Evolutionary conservation across 192 early-diverging fungal genomes (phyloP), one percentile per base, ranked within the genome.

Genomic region (Lunasporangiospora selenospora): DNA sequence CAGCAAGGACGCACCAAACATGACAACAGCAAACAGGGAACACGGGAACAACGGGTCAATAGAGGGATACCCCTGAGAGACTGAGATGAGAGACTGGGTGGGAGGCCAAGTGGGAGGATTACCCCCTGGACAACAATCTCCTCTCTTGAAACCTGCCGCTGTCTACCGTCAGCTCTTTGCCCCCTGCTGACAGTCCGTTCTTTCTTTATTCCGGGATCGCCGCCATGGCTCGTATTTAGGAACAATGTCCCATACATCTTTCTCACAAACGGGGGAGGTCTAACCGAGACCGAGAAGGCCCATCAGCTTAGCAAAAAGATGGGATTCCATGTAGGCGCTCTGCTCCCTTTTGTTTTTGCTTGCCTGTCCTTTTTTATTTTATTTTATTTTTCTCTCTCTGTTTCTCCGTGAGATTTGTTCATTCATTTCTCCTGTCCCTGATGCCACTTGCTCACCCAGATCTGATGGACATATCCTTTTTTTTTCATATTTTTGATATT

Each of bases 191-290:
- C 46, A 16, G 33, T 27, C 24, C 23, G 47, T 8, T 30, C 8
- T 15, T 48, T 19, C 12, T 18, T 38, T 38, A 36, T 39, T 26
- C 40, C 55, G 18, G 52, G 46, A 13, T 11, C 42, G 18, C 31
- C 36, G 57, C 24, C 18, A n/a, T 60, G 34, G 24, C 13, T 53
- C 23, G 33, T 37, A 13, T 13, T 29, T 52, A 15, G 24, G 53
- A 81, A 77, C 58, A 75, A 75, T 13, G 80, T 91, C 32, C 92
- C 92, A 18, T 91, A 83, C 77, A 81, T 92, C 15, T 75, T 92
- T 16, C 60, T 95, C 58, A 94, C 93, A 11, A 95, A 95, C 56
- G 93, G 93, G 27, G 92, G 92, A 39, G 92, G 92, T 12, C 77
- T 90, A 16, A 80, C 87, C 0, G 92, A 94, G 67, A 76, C 67